Conservation (phyloP, 2,329 filamentous ascomycete genomes). For the Penicillium sp. region DNA sequence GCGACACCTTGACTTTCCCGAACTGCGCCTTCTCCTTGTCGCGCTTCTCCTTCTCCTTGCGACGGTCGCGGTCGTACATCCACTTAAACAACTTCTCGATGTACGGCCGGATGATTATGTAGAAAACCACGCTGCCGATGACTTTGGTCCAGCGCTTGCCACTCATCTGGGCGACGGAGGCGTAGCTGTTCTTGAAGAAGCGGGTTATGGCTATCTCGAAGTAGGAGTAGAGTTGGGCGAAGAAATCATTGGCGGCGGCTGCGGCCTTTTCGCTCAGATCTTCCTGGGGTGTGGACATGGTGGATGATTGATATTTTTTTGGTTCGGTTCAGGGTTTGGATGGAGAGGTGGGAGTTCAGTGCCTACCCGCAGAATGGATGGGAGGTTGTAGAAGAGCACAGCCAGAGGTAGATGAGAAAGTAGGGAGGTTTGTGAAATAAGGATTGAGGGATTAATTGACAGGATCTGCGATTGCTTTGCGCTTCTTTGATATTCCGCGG, state of each 20-base stretch:
- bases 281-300: slow-evolving; percentile 20
- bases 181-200: slow-evolving; percentile 41
- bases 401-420: background rate
- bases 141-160: slow-evolving; percentile 61
- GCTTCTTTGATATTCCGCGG: slow-evolving; percentile 12
- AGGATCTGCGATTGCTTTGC: slow-evolving; percentile 8
- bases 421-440: background rate
- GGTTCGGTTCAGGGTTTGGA: background rate
- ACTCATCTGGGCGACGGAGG: slow-evolving; percentile 45
- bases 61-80: slow-evolving; percentile 42
- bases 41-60: slow-evolving; percentile 54
- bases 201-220: slow-evolving; percentile 27
- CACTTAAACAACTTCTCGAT: slow-evolving; percentile 65
- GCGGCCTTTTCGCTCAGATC: slow-evolving; percentile 24
- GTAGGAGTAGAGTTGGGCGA: slow-evolving; percentile 27
- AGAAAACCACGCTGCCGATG: slow-evolving; percentile 68
- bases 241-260: slow-evolving; percentile 32
- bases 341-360: background rate
- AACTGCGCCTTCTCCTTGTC: slow-evolving; percentile 52
- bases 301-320: slow-evolving; percentile 6
- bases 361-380: background rate
- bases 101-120: slow-evolving; percentile 71
- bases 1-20: slow-evolving; percentile 55
- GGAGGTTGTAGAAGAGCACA: background rate
- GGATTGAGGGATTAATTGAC: slow-evolving; percentile 5